Percentiles rank a stretch among this genome's conserved stretches.
Conservation (phyloP, 2,329 filamentous ascomycete genomes). For the Peltaster fructicola region DNA sequence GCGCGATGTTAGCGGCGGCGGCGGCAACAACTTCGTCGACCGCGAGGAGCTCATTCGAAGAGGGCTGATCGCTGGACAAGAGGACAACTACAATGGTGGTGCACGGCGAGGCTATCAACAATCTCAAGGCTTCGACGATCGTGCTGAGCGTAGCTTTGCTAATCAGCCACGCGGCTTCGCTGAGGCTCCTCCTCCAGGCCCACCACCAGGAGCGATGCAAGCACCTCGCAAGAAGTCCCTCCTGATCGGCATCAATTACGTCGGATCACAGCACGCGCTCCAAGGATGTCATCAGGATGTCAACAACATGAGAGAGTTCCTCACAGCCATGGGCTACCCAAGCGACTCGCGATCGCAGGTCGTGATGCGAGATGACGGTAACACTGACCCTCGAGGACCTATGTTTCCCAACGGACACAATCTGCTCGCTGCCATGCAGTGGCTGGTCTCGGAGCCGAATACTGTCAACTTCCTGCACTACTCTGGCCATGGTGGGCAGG, state of each 20-base stretch:
- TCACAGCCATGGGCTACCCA: constrained; percentile 26
- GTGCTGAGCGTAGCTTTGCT: too few species aligned
- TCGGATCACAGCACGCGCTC: constrained; percentile 23
- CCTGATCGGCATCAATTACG: constrained; percentile 37
- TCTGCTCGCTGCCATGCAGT: constrained; percentile 35
- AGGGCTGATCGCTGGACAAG: too few species aligned
- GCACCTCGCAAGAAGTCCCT: constrained; percentile 25
- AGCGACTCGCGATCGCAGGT: constrained; percentile 25
- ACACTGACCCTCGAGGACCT: constrained; percentile 15
- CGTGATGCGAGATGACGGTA: constrained; percentile 25
- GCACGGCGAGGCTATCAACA: too few species aligned
- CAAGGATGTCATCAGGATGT: constrained; percentile 33
- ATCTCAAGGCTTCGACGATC: too few species aligned
- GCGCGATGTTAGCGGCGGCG: too few species aligned
- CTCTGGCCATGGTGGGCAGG: constrained; percentile 40
- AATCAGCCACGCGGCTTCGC: too few species aligned
- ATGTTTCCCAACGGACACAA: constrained; percentile 19
- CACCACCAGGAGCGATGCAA: too few species aligned
- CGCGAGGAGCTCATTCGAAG: too few species aligned
- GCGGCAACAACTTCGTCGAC: too few species aligned
- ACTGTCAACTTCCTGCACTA: constrained; percentile 40
- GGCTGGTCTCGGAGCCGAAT: constrained; percentile 37
- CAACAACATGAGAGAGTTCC: constrained; percentile 31
- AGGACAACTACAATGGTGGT: too few species aligned
- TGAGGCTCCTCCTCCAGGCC: too few species aligned